phyloP scores from a whole-genome alignment of 1,284 basidiomycete species.

The Ustilago trichophora region DNA sequence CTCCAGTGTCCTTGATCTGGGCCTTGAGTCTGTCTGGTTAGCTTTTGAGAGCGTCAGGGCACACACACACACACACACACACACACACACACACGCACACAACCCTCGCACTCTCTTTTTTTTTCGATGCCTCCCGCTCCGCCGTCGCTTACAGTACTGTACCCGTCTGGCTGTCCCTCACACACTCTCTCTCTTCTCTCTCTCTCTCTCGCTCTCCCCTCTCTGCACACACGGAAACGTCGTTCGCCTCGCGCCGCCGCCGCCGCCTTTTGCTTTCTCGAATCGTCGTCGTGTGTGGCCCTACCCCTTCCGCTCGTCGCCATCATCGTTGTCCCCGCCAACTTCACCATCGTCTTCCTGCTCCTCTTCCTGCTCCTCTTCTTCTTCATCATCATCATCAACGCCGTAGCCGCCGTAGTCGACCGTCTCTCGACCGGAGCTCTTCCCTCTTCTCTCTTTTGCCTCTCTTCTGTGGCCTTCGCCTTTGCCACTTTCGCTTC shows the following conservation, averaged over 20 bases:
- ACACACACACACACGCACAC: too few species aligned
- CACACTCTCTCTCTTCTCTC: too few species aligned
- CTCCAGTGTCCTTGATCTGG: not conserved
- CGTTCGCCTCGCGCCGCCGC: too few species aligned
- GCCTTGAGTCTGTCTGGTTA: too few species aligned
- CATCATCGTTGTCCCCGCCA: too few species aligned
- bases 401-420: constrained; percentile 1
- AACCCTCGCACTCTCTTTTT: not conserved
- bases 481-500: constrained; percentile 1
- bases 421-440: constrained; percentile 11
- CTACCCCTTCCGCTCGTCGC: too few species aligned
- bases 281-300: not conserved
- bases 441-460: not conserved
- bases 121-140: too few species aligned
- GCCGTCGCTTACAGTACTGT: not conserved
- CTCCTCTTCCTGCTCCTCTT: not conserved
- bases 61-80: too few species aligned
- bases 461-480: not conserved
- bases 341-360: not conserved
- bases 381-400: not conserved
- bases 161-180: too few species aligned
- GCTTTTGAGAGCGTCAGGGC: too few species aligned
- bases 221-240: too few species aligned
- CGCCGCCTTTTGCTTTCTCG: not conserved
- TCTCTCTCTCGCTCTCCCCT: not conserved